Percentiles rank a stretch among this genome's conserved stretches.
Conservation (phyloP, 257 asterid genomes). For the Thymus mandschuricus region DNA sequence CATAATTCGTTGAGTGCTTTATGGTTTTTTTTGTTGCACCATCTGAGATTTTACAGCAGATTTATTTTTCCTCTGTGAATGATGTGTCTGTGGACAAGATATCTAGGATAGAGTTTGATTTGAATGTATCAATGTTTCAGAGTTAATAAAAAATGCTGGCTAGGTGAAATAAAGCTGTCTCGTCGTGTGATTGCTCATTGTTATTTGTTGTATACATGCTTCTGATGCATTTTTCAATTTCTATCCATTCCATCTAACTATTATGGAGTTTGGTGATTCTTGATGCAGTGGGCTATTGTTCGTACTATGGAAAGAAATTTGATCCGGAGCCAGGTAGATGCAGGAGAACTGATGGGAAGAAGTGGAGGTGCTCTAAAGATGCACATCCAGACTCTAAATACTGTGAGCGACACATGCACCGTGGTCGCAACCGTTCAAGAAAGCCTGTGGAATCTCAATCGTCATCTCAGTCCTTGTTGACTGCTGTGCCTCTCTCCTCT, state of each 20-base stretch:
- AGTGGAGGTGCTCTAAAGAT: constrained; percentile 99
- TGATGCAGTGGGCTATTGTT: constrained; percentile 79
- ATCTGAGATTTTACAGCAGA: not conserved
- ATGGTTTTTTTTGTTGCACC: not conserved
- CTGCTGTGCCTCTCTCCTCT: constrained; percentile 62
- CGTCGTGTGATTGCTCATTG: not conserved
- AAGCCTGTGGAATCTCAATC: constrained; percentile 99
- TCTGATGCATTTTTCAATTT: not conserved
- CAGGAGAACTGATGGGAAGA: constrained; percentile 97
- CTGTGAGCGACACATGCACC: constrained; percentile 98
- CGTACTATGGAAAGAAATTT: constrained; percentile 88
- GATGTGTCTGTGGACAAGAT: constrained; percentile 7
- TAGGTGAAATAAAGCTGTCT: constrained; percentile 4
- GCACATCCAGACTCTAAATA: constrained; percentile 95
- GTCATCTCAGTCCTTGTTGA: constrained; percentile 67
- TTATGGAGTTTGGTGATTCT: constrained; percentile 8
- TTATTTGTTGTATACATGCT: constrained; percentile 5
- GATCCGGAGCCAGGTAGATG: constrained; percentile 99
- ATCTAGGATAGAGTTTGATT: not conserved
- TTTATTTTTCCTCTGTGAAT: not conserved
- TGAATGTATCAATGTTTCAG: not conserved
- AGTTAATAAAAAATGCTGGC: not conserved
- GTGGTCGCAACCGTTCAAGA: constrained; percentile 99
- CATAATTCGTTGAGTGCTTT: not conserved
- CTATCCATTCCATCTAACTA: not conserved